Evolutionary conservation across 1,284 basidiomycete genomes (phyloP).

Genomic region (Rhodotorula sp.): DNA sequence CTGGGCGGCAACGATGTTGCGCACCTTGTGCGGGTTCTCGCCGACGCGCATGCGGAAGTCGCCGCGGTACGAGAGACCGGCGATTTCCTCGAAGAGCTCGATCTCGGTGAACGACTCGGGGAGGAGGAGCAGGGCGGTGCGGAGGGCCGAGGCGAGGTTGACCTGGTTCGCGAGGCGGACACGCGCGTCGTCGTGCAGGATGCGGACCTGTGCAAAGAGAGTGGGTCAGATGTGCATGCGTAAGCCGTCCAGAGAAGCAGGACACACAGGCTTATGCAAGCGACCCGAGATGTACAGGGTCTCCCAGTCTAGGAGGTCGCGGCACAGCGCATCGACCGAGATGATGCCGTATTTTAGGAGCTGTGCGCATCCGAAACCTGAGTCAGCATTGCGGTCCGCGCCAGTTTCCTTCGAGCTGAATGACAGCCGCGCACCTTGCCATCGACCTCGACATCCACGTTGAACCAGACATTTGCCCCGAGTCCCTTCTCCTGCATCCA

Average conservation of each 20-base stretch:
- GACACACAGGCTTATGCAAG: conserved; percentile 82
- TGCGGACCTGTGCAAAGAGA: conserved; percentile 59
- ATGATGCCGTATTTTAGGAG: conserved; percentile 98
- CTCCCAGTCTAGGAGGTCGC: conserved; percentile 89
- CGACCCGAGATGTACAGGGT: conserved; percentile 91
- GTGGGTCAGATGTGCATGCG: accelerated
- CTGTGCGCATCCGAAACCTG: conserved; percentile 52
- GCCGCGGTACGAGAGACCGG: conserved; percentile 82
- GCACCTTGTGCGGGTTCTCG: conserved; percentile 92
- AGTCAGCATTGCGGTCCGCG: conserved; percentile 3
- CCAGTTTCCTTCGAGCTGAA: not conserved
- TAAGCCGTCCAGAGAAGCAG: not conserved
- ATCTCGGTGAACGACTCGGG: conserved; percentile 69
- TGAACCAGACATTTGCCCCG: conserved; percentile 93
- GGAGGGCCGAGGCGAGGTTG: conserved; percentile 85
- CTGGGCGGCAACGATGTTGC: conserved; percentile 85
- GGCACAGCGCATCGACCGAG: conserved; percentile 81
- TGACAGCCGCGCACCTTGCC: conserved; percentile 66
- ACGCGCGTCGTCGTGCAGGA: conserved; percentile 81
- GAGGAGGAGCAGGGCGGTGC: conserved; percentile 70
- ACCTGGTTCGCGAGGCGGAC: conserved; percentile 90
- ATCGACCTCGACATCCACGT: conserved; percentile 78
- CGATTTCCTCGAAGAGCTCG: conserved; percentile 80
- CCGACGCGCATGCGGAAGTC: conserved; percentile 89
- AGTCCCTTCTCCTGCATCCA: conserved; percentile 66